Evolutionary conservation across 140 eudicot species (phyloP), one percentile per base, ranked within the genome.

Genomic region (Erigeron philadelphicus): DNA sequence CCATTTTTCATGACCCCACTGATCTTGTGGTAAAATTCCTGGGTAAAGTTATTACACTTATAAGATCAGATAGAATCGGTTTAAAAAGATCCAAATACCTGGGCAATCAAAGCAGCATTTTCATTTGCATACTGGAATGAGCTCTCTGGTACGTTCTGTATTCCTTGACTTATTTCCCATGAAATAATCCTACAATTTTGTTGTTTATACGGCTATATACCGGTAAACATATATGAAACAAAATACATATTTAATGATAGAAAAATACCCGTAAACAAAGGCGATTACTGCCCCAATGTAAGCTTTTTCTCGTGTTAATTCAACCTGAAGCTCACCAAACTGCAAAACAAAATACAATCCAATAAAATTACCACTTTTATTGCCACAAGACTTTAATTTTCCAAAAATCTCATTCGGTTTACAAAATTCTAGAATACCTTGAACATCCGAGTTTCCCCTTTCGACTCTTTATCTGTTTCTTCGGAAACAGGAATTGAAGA

Each of bases 291-390:
- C 88, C 21, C 98, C 98, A 12, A 83, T 78, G 58, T 84, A 84
- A 72, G 98, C 95, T 76, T 87, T 86, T 63, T 81, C 83, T 68
- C 87, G 84, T 17, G 98, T 84, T 70, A 93, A 70, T 76, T 81
- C 96, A 47, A 93, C 94, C 71, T 93, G 98, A 72, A 93, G 95
- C 64, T 83, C 93, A 64, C 98, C 98, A 77, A 89, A 93, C 98
- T 93, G 85, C 80, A 76, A 21, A 60, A 38, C 10, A 19, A 25
- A 42, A 71, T 7, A 38, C 61, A 42, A 11, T 62, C 4, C 44
- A n/a, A 40, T 38, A 8, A 60, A 54, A 45, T 31, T 3, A 35
- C 38, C 11, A 8, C 23, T 58, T 38, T 64, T 19, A 64, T 3
- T 11, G 16, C 43, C 41, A 19, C 42, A 44, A 35, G 18, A 60